Evolutionary conservation across 1,139 yeast species (phyloP).

Genomic region (Yamadazyma kanchanaburiensis): DNA sequence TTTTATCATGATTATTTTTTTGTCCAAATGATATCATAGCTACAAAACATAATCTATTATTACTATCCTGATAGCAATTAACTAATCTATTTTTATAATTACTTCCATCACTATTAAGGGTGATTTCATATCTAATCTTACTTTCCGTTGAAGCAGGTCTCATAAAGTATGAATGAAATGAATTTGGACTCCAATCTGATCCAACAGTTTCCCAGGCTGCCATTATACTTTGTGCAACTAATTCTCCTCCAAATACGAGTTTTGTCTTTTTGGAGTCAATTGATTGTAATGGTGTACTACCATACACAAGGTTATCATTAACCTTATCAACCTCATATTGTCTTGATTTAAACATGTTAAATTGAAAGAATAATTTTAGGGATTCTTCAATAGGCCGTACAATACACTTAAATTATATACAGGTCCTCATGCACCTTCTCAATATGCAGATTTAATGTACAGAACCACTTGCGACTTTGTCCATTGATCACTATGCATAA

Average conservation of each 20-base stretch:
- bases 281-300: conserved; percentile 35
- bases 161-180: conserved; percentile 39
- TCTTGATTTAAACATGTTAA: conserved; percentile 11
- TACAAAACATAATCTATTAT: conserved; percentile 28
- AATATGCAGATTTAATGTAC: no score
- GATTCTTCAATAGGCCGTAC: no score
- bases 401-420: no score
- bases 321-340: conserved; percentile 18
- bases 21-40: conserved; percentile 34
- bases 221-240: conserved; percentile 39
- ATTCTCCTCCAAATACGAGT: conserved; percentile 35
- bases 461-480: no score
- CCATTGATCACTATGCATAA: no score
- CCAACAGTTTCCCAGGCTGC: conserved; percentile 31
- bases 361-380: not conserved
- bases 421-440: no score
- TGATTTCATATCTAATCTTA: conserved; percentile 35
- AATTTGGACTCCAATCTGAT: conserved; percentile 30
- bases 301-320: conserved; percentile 17
- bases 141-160: conserved; percentile 33
- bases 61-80: conserved; percentile 29
- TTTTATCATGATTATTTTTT: conserved; percentile 20
- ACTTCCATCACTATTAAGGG: conserved; percentile 29
- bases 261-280: conserved; percentile 17
- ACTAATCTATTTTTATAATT: conserved; percentile 36